A percentile compares a stretch with the other conserved stretches of the same genome.
Conservation (phyloP, 495 filamentous ascomycete species). For the Massariosphaeria phaeospora region DNA sequence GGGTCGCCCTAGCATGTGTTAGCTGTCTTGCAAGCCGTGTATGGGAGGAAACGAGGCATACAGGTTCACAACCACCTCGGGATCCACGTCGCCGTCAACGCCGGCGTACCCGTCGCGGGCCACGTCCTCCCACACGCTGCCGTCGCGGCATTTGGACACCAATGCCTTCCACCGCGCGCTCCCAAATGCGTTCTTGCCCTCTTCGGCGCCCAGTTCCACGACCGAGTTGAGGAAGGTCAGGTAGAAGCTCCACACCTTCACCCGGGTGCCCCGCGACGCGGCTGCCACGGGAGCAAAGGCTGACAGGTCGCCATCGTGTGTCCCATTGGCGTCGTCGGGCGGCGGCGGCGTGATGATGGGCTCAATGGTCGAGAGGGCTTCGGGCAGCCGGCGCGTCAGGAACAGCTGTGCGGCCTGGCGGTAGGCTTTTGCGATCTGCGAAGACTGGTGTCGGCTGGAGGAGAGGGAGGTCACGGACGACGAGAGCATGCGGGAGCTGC, state of each 20-base stretch:
- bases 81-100: slow-evolving; percentile 81
- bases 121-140: slow-evolving; percentile 88
- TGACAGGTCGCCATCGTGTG: slow-evolving; percentile 24
- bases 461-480: slow-evolving; percentile 50
- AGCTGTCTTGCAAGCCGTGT: neutral
- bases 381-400: slow-evolving; percentile 82
- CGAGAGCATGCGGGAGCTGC: slow-evolving; percentile 46
- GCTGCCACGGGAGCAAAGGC: slow-evolving; percentile 62
- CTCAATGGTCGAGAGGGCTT: slow-evolving; percentile 75
- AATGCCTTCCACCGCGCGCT: slow-evolving; percentile 74
- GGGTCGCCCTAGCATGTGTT: slow-evolving; percentile 58
- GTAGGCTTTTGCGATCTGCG: slow-evolving; percentile 76
- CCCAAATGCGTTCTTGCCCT: slow-evolving; percentile 83
- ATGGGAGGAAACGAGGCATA: slow-evolving; percentile 42
- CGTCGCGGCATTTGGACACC: slow-evolving; percentile 73
- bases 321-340: slow-evolving; percentile 40
- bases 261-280: slow-evolving; percentile 69
- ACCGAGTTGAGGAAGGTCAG: slow-evolving; percentile 87
- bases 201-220: slow-evolving; percentile 79
- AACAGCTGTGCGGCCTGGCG: slow-evolving; percentile 87
- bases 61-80: slow-evolving; percentile 91
- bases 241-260: slow-evolving; percentile 97
- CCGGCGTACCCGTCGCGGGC: slow-evolving; percentile 80
- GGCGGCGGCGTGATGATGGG: slow-evolving; percentile 61
- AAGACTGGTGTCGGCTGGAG: slow-evolving; percentile 52